phyloP scores from a whole-genome alignment of 2,329 filamentous ascomycete species.

The Blumeria graminis region DNA sequence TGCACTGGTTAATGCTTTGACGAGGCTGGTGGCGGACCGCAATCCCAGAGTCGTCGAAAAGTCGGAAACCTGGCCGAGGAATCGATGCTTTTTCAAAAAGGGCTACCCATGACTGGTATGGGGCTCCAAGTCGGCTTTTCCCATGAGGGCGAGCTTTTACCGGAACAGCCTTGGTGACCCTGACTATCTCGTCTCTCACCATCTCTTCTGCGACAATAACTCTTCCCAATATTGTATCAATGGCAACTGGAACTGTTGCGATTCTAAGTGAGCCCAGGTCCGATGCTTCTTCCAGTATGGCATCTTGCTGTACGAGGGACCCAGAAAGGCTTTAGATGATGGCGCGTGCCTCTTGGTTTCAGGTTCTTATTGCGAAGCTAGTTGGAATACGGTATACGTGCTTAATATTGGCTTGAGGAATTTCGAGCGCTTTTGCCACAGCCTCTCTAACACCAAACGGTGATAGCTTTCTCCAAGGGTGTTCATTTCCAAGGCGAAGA shows the following conservation, averaged over 20 bases:
- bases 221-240: background rate
- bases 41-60: background rate
- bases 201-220: background rate
- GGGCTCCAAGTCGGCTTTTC: background rate
- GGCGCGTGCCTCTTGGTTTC: too few species aligned
- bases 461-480: too few species aligned
- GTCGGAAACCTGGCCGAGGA: background rate
- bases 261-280: background rate
- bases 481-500: too few species aligned
- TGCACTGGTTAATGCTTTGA: background rate
- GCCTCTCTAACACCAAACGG: too few species aligned
- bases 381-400: too few species aligned
- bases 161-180: background rate
- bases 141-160: background rate
- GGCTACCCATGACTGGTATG: background rate
- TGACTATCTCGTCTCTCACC: background rate
- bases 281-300: background rate
- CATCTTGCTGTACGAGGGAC: background rate
- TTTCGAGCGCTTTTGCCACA: too few species aligned
- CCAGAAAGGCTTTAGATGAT: too few species aligned
- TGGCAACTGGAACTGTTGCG: background rate
- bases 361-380: too few species aligned
- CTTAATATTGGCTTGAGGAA: too few species aligned
- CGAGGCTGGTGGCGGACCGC: background rate
- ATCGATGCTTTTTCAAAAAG: background rate